These are phyloP conservation scores for Saccharomycopsis fibuligera DNA, from an alignment of 805 yeast genomes.

Conservation along the genomic window DNA sequence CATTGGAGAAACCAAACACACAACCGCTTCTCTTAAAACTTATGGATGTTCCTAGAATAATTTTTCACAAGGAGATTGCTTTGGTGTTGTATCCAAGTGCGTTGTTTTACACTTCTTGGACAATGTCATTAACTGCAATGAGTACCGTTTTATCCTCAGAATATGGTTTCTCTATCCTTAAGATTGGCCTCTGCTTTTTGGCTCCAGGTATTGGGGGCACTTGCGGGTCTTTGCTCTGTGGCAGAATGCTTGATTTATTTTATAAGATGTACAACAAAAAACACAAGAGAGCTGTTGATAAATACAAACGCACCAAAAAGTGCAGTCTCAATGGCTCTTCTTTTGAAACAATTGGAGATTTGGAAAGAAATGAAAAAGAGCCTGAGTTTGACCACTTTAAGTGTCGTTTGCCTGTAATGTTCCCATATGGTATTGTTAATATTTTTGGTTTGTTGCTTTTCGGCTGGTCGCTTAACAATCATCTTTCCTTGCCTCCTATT, in stretches of 20 bases:
- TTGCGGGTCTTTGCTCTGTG: slow-evolving; percentile 52
- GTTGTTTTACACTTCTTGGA: slow-evolving; percentile 53
- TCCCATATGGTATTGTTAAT: slow-evolving; percentile 6
- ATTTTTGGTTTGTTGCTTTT: slow-evolving; percentile 36
- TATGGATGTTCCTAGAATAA: slow-evolving; percentile 9
- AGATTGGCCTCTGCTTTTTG: slow-evolving; percentile 67
- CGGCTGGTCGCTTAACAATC: slow-evolving; percentile 65
- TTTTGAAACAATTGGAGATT: neutral
- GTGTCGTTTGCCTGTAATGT: slow-evolving; percentile 4
- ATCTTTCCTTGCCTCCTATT: slow-evolving; percentile 45
- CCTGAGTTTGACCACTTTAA: slow-evolving; percentile 21
- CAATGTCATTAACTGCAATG: slow-evolving; percentile 58
- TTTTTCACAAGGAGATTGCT: slow-evolving; percentile 2
- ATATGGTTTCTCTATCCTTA: slow-evolving; percentile 46
- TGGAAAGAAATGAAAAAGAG: neutral
- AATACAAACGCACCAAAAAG: no score
- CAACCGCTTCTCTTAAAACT: neutral
- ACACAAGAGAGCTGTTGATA: slow-evolving; percentile 14
- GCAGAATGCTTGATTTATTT: slow-evolving; percentile 56
- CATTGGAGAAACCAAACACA: slow-evolving; percentile 21
- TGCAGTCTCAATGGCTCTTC: neutral
- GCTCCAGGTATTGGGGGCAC: slow-evolving; percentile 69
- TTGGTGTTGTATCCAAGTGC: slow-evolving; percentile 10
- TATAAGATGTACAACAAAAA: slow-evolving; percentile 42
- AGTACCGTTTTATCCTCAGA: slow-evolving; percentile 45